Evolutionary conservation across 2,329 filamentous ascomycete species (phyloP).

Genomic region (Xylaria sp.): DNA sequence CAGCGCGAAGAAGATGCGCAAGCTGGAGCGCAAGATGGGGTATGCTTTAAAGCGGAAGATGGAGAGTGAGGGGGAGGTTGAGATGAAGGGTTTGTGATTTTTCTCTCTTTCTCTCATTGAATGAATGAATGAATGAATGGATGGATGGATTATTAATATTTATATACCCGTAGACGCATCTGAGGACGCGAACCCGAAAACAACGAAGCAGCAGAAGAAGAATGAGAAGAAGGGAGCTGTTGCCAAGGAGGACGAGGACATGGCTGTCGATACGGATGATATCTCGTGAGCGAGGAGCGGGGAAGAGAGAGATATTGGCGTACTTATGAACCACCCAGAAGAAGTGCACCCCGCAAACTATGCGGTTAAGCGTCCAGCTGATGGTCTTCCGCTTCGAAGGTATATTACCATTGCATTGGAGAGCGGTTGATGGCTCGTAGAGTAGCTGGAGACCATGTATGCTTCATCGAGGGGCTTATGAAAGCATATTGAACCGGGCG

Average conservation of each 20-base stretch:
- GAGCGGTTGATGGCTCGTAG: neutral
- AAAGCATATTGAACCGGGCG: neutral
- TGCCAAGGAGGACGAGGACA: conserved; percentile 26
- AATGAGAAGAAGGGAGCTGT: neutral
- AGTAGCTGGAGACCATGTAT: neutral
- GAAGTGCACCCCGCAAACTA: neutral
- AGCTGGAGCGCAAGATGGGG: conserved; percentile 65
- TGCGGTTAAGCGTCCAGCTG: neutral
- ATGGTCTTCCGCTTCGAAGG: neutral
- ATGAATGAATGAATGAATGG: neutral
- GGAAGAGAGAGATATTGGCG: neutral
- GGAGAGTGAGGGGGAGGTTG: conserved; percentile 50
- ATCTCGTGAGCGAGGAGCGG: conserved; percentile 39
- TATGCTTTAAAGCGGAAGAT: conserved; percentile 59
- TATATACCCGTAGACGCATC: conserved; percentile 25
- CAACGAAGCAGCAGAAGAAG: conserved; percentile 18
- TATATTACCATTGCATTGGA: neutral
- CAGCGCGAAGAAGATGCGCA: conserved; percentile 67
- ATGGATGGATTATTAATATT: conserved; percentile 7
- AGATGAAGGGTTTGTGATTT: conserved; percentile 48
- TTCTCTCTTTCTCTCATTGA: neutral
- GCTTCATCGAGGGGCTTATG: neutral
- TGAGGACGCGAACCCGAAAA: conserved; percentile 28
- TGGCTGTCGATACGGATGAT: conserved; percentile 43
- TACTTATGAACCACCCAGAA: neutral